These are phyloP conservation scores for Ogataea corticis DNA, from an alignment of 805 yeast species.

Conservation along the genomic window DNA sequence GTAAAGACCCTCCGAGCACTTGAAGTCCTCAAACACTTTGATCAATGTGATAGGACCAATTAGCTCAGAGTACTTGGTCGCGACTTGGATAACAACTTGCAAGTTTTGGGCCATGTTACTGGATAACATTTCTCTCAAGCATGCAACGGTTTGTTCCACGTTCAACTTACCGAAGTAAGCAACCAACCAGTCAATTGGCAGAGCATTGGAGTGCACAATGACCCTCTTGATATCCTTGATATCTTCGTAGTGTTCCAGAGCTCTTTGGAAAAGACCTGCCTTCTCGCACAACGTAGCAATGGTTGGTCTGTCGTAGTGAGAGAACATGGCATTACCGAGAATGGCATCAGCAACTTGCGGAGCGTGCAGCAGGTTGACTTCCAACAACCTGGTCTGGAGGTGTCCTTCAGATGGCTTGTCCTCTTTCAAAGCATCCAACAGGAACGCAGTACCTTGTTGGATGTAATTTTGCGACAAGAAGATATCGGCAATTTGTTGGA, in stretches of 20 bases:
- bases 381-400: constrained; percentile 90
- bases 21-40: constrained; percentile 90
- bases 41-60: constrained; percentile 84
- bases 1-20: constrained; percentile 90
- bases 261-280: constrained; percentile 94
- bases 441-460: constrained; percentile 97
- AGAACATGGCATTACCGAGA: constrained; percentile 91
- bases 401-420: constrained; percentile 95
- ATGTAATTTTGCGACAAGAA: constrained; percentile 91
- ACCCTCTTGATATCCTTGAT: constrained; percentile 95
- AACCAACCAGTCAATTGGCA: constrained; percentile 94
- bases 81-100: constrained; percentile 93
- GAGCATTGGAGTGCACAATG: constrained; percentile 77
- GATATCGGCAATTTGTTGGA: constrained; percentile 88
- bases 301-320: constrained; percentile 91
- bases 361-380: constrained; percentile 89
- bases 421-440: constrained; percentile 90
- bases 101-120: constrained; percentile 80
- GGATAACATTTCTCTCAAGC: constrained; percentile 83
- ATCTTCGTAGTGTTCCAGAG: constrained; percentile 93
- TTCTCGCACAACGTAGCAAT: constrained; percentile 92
- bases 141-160: constrained; percentile 88
- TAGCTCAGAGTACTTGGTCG: constrained; percentile 92
- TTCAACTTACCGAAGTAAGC: constrained; percentile 89
- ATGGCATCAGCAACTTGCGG: constrained; percentile 99